Conservation (phyloP, 257 asterid genomes). For the Solanum ahanhuiri region DNA sequence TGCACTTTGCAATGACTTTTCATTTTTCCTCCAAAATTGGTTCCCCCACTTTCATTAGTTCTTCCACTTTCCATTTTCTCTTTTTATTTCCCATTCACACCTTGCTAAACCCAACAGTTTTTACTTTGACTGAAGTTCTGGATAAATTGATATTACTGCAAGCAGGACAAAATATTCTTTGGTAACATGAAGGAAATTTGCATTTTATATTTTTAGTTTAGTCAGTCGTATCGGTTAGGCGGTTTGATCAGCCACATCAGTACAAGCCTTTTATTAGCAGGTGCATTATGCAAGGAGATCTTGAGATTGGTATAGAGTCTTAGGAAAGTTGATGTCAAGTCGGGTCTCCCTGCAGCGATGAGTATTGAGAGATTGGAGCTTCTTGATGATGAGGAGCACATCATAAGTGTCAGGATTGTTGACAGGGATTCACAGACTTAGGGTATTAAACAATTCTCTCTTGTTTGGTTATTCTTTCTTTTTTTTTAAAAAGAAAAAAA, state of each 20-base stretch:
- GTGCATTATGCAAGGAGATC: constrained; percentile 55
- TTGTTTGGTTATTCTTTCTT: not conserved
- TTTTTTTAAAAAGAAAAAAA: too few species aligned
- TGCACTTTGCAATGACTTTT: too few species aligned
- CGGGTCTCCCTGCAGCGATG: constrained; percentile 80
- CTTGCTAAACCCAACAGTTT: too few species aligned
- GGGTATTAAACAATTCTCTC: constrained; percentile 20
- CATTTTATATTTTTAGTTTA: not conserved
- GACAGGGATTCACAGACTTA: constrained; percentile 72
- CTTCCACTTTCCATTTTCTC: too few species aligned
- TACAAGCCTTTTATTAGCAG: constrained; percentile 75
- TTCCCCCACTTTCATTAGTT: too few species aligned
- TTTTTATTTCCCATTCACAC: too few species aligned
- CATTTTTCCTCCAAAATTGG: too few species aligned
- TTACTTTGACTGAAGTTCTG: too few species aligned
- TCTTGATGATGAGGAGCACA: constrained; percentile 69
- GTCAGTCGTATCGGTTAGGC: constrained; percentile 28
- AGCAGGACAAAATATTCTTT: too few species aligned
- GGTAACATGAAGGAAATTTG: not conserved
- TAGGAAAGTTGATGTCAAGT: constrained; percentile 76
- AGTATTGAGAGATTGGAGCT: constrained; percentile 80
- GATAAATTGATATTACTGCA: too few species aligned
- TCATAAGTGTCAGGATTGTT: constrained; percentile 52
- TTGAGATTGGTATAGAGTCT: constrained; percentile 50
- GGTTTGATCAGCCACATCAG: constrained; percentile 80